Evolutionary conservation across 129 eudicot genomes (phyloP).

Genomic region (Pittosporum tobira): DNA sequence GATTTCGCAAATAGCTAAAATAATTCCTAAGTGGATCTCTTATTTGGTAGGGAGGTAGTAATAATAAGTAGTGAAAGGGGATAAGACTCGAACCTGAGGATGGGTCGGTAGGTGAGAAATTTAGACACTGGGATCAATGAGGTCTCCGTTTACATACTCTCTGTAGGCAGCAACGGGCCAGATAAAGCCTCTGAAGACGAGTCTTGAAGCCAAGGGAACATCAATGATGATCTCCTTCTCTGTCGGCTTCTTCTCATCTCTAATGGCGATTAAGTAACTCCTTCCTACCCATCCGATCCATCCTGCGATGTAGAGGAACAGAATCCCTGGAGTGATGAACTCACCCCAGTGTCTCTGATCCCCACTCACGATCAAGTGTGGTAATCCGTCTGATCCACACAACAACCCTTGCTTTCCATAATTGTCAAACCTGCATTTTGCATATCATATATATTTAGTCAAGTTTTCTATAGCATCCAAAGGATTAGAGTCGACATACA

Average conservation of each 20-base stretch:
- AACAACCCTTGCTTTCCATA: slow-evolving; percentile 88
- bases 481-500: too few species aligned
- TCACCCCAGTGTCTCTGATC: slow-evolving; percentile 99
- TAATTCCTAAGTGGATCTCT: too few species aligned
- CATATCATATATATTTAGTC: background rate
- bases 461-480: too few species aligned
- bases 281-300: slow-evolving; percentile 99
- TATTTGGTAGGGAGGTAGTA: too few species aligned
- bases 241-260: slow-evolving; percentile 96
- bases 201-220: slow-evolving; percentile 81
- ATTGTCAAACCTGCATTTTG: slow-evolving; percentile 61
- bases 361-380: slow-evolving; percentile 97
- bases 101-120: background rate
- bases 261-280: slow-evolving; percentile 87
- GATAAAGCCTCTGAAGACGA: slow-evolving; percentile 81
- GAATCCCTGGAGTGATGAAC: slow-evolving; percentile 88
- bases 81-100: too few species aligned
- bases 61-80: too few species aligned
- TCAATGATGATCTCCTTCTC: slow-evolving; percentile 92
- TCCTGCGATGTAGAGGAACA: slow-evolving; percentile 91
- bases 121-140: slow-evolving; percentile 69
- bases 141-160: slow-evolving; percentile 76
- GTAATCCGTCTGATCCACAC: slow-evolving; percentile 95
- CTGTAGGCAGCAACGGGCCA: slow-evolving; percentile 99
- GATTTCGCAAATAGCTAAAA: too few species aligned